Percentiles rank a stretch among this genome's conserved stretches.
Conservation (phyloP, 495 filamentous ascomycete genomes). For the Cladorrhinum samala region DNA sequence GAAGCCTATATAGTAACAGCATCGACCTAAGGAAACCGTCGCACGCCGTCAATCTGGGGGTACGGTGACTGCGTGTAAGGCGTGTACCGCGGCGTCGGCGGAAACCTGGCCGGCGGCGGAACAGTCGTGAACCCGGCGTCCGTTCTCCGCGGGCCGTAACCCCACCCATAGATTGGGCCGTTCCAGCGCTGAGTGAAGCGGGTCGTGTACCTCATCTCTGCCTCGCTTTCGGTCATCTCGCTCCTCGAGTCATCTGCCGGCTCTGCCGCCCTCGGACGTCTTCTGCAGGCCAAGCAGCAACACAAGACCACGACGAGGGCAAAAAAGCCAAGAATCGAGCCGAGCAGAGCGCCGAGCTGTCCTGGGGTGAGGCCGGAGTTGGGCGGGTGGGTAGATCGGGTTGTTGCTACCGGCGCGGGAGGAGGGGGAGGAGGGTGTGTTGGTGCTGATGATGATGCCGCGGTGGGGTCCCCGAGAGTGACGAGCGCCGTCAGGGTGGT, state of each 20-base stretch:
- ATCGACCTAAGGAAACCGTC: slow-evolving; percentile 7
- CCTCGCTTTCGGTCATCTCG: not conserved
- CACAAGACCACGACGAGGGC: slow-evolving; percentile 10
- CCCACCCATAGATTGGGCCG: too few species aligned
- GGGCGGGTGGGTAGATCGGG: not conserved
- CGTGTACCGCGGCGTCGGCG: slow-evolving; percentile 10
- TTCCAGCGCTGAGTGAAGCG: not conserved
- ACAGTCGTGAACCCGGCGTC: slow-evolving; percentile 5
- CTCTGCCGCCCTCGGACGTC: not conserved
- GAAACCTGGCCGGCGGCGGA: slow-evolving; percentile 10
- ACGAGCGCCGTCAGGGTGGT: slow-evolving; percentile 18
- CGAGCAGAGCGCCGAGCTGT: slow-evolving; percentile 18
- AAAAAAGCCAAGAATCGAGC: slow-evolving; percentile 13
- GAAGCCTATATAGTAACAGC: too few species aligned
- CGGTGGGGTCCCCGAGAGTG: slow-evolving; percentile 10
- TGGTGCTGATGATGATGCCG: not conserved
- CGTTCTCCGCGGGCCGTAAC: not conserved
- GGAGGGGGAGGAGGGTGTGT: not conserved
- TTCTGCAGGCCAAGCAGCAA: slow-evolving; percentile 3
- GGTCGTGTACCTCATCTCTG: not conserved
- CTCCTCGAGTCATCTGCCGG: not conserved
- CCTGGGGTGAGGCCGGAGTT: slow-evolving; percentile 5
- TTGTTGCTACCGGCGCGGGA: not conserved
- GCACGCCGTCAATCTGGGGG: slow-evolving; percentile 7
- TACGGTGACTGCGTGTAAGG: slow-evolving; percentile 6